A percentile compares a stretch with the other conserved stretches of the same genome.
These are phyloP conservation scores for Xylariaceae sp. DNA, from an alignment of 2,329 filamentous ascomycete genomes.

Conservation along the genomic window DNA sequence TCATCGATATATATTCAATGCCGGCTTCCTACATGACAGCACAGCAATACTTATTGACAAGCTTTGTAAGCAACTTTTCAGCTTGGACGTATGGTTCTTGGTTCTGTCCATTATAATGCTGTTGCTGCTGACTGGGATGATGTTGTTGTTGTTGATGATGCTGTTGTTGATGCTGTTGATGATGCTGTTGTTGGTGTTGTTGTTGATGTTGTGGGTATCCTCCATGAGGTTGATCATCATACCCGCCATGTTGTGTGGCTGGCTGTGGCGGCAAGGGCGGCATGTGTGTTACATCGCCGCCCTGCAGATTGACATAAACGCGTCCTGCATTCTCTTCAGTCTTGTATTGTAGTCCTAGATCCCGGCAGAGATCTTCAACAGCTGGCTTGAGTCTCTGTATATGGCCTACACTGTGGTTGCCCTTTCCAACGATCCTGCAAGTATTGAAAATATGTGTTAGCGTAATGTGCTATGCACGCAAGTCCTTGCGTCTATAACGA, in stretches of 20 bases:
- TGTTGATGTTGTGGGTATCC: slow-evolving; percentile 42
- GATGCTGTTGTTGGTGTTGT: not conserved
- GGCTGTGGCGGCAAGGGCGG: slow-evolving; percentile 55
- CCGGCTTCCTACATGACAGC: slow-evolving; percentile 13
- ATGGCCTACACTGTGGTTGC: slow-evolving; percentile 82
- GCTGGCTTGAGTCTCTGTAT: slow-evolving; percentile 96
- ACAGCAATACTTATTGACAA: slow-evolving; percentile 26
- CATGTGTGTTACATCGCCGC: slow-evolving; percentile 64
- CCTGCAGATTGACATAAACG: slow-evolving; percentile 86
- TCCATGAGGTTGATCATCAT: slow-evolving; percentile 37
- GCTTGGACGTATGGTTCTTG: slow-evolving; percentile 16
- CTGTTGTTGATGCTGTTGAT: slow-evolving; percentile 49
- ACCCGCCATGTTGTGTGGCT: slow-evolving; percentile 45
- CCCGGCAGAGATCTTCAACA: slow-evolving; percentile 84
- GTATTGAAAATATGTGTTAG: not conserved
- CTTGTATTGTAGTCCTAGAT: slow-evolving; percentile 80
- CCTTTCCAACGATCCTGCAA: slow-evolving; percentile 84
- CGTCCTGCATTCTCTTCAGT: slow-evolving; percentile 88
- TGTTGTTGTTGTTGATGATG: slow-evolving; percentile 48
- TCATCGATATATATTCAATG: not conserved
- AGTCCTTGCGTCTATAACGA: not conserved
- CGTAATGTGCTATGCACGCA: not conserved
- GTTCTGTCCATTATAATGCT: slow-evolving; percentile 15
- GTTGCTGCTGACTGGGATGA: slow-evolving; percentile 54
- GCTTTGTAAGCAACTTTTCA: slow-evolving; percentile 14